A percentile compares a stretch with the other conserved stretches of the same genome.
These are phyloP conservation scores for Nakazawaea molendinolei DNA, from an alignment of 805 yeast genomes.

Conservation along the genomic window DNA sequence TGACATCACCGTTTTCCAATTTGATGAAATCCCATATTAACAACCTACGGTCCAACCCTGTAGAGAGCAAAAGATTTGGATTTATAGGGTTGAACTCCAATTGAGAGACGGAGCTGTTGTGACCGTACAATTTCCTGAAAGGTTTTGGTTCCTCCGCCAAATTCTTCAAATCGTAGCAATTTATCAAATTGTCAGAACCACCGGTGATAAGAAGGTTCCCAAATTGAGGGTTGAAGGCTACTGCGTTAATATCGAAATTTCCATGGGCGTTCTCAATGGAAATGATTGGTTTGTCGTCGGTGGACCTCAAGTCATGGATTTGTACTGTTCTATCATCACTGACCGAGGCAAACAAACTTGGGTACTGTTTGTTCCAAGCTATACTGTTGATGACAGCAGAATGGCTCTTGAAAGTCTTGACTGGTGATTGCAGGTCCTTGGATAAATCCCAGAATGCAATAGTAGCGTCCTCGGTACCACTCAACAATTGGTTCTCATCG, in stretches of 20 bases:
- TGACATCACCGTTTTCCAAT: conserved; percentile 50
- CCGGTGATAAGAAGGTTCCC: conserved; percentile 63
- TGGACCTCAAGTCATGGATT: conserved; percentile 50
- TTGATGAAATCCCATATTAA: conserved; percentile 67
- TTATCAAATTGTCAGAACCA: conserved; percentile 68
- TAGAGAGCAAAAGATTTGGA: conserved; percentile 46
- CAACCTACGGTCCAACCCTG: conserved; percentile 61
- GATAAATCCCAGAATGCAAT: conserved; percentile 67
- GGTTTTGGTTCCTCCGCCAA: conserved; percentile 41
- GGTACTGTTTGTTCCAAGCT: conserved; percentile 42
- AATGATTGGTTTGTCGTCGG: conserved; percentile 32
- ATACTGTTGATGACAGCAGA: conserved; percentile 60
- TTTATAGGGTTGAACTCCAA: conserved; percentile 46
- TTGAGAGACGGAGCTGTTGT: conserved; percentile 47
- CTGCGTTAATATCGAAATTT: conserved; percentile 55
- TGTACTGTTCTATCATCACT: conserved; percentile 61
- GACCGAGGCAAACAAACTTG: conserved; percentile 56
- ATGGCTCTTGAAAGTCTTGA: conserved; percentile 43
- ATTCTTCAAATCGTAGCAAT: conserved; percentile 70
- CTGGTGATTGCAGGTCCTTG: conserved; percentile 32
- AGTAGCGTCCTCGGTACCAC: conserved; percentile 62
- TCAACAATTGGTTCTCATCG: conserved; percentile 37
- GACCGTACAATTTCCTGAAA: conserved; percentile 63
- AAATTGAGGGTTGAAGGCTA: conserved; percentile 55
- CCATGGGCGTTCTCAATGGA: conserved; percentile 42